phyloP scores from a whole-genome alignment of 257 asterid genomes.

The Solanum commersonii region DNA sequence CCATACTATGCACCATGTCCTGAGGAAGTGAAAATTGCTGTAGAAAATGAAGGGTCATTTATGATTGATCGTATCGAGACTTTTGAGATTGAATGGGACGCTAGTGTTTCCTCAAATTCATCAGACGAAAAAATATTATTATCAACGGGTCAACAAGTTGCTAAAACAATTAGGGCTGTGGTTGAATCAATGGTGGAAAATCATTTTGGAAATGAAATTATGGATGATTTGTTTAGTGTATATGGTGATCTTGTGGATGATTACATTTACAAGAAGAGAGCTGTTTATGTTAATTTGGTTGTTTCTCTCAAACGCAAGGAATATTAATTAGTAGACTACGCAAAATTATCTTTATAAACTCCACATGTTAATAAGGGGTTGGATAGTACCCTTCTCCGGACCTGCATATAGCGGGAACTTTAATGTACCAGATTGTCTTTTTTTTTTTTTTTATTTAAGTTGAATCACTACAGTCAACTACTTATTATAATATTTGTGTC shows the following conservation, averaged over 20 bases:
- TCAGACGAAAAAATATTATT: background rate
- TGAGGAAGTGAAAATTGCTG: conserved; percentile 31
- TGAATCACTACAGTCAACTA: background rate
- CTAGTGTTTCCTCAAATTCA: background rate
- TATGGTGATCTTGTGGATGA: conserved; percentile 27
- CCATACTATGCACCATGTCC: conserved; percentile 57
- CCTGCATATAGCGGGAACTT: background rate
- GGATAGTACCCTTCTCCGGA: background rate
- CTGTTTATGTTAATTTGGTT: conserved; percentile 32
- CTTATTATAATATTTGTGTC: background rate
- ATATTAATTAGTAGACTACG: background rate
- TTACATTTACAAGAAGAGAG: conserved; percentile 15
- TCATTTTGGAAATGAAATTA: conserved; percentile 32
- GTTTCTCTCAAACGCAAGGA: conserved; percentile 29
- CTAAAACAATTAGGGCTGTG: conserved; percentile 47
- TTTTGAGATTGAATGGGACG: conserved; percentile 47
- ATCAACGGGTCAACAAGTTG: conserved; percentile 30
- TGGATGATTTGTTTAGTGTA: conserved; percentile 46
- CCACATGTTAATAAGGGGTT: background rate
- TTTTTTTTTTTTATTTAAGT: accelerated
- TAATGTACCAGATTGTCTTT: accelerated
- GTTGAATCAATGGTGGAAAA: conserved; percentile 48
- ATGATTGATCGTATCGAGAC: conserved; percentile 10
- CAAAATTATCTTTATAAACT: background rate
- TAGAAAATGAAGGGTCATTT: conserved; percentile 44